phyloP scores from a whole-genome alignment of 2,329 filamentous ascomycete species.

The Lachnum nothofagi region DNA sequence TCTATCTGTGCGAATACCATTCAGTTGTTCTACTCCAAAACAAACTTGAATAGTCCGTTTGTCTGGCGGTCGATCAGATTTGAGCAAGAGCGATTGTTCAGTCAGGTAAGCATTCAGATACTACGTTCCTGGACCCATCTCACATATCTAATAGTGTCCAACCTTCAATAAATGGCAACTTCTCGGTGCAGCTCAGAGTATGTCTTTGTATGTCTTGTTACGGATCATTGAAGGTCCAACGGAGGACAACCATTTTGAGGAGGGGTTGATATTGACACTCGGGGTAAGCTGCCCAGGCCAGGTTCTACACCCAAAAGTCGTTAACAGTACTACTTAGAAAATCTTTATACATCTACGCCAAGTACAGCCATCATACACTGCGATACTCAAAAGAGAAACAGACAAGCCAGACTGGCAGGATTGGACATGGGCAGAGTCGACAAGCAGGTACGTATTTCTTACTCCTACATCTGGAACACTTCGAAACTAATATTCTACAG shows the following conservation, averaged over 20 bases:
- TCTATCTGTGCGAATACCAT: no score
- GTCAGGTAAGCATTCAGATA: no score
- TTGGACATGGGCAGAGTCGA: not conserved
- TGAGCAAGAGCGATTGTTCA: not conserved
- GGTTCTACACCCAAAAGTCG: not conserved
- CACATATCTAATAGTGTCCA: not conserved
- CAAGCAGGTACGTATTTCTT: no score
- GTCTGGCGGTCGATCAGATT: not conserved
- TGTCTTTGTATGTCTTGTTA: conserved; percentile 1
- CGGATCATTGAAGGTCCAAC: conserved; percentile 1
- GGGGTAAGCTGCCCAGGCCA: not conserved
- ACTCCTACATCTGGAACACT: no score
- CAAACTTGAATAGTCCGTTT: not conserved
- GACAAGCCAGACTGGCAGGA: not conserved
- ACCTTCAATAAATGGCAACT: not conserved
- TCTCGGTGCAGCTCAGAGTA: not conserved
- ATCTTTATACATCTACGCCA: not conserved
- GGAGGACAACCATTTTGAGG: not conserved
- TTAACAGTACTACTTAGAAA: not conserved
- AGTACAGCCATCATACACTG: not conserved
- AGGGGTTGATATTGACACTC: not conserved
- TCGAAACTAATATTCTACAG: not conserved
- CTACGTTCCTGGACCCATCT: not conserved
- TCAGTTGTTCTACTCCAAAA: no score
- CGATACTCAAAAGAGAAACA: not conserved